A percentile compares a stretch with the other conserved stretches of the same genome.
phyloP scores from a whole-genome alignment of 371 early-diverging fungal species.

The Mortierella sp. region DNA sequence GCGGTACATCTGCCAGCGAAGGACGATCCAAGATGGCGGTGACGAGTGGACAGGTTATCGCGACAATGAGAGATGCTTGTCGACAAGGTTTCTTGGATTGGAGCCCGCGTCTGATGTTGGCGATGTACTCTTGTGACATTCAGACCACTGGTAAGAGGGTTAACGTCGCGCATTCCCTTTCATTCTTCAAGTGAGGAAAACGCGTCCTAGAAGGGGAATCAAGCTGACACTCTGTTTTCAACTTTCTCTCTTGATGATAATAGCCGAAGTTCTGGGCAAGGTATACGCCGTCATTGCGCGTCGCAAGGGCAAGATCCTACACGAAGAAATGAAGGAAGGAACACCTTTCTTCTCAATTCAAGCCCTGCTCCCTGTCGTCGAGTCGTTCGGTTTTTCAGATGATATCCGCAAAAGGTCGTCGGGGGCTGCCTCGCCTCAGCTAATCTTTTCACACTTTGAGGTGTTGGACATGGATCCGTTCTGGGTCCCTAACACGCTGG shows the following conservation, averaged over 20 bases:
- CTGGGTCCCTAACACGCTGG: slow-evolving; percentile 97
- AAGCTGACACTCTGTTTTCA: not conserved
- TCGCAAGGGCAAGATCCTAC: slow-evolving; percentile 87
- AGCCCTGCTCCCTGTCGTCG: slow-evolving; percentile 95
- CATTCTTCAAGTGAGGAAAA: not conserved
- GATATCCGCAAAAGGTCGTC: slow-evolving; percentile 94
- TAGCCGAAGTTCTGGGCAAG: slow-evolving; percentile 92
- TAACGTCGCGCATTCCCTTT: not conserved
- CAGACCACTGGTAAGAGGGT: slow-evolving; percentile 74
- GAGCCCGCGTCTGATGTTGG: slow-evolving; percentile 94
- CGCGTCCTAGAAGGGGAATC: not conserved
- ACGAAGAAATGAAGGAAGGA: slow-evolving; percentile 96
- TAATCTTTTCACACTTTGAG: slow-evolving; percentile 88
- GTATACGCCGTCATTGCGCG: slow-evolving; percentile 93
- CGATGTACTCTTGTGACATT: slow-evolving; percentile 96
- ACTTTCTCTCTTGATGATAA: slow-evolving; percentile 1
- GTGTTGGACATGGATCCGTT: slow-evolving; percentile 94
- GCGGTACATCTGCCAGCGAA: slow-evolving; percentile 10
- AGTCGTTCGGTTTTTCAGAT: slow-evolving; percentile 99
- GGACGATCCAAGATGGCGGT: slow-evolving; percentile 65
- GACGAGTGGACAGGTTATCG: slow-evolving; percentile 88
- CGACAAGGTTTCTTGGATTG: slow-evolving; percentile 87
- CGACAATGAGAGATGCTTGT: slow-evolving; percentile 86
- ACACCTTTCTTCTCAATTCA: slow-evolving; percentile 94
- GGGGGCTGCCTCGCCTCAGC: slow-evolving; percentile 94